phyloP scores from a whole-genome alignment of 352 stramenopile species.

The Phytopythium oedochilum region DNA sequence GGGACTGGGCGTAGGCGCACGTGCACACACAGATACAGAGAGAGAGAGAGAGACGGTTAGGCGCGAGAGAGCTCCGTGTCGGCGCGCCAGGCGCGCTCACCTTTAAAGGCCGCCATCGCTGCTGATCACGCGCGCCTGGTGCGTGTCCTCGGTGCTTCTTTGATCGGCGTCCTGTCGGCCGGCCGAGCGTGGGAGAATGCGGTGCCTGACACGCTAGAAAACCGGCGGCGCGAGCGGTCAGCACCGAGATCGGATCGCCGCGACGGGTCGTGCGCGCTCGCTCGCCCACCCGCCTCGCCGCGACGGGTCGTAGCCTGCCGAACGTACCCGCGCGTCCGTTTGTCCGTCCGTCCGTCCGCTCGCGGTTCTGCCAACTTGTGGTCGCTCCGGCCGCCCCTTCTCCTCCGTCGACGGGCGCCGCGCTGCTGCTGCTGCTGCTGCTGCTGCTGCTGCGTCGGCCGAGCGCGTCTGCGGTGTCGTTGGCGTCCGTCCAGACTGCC shows the following conservation, averaged over 20 bases:
- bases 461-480: too few species aligned
- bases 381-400: neutral
- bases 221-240: neutral
- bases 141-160: too few species aligned
- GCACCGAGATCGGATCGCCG: neutral
- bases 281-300: too few species aligned
- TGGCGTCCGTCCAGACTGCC: too few species aligned
- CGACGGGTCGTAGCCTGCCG: neutral
- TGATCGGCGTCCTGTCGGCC: too few species aligned
- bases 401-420: neutral
- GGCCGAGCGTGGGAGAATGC: too few species aligned
- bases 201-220: too few species aligned
- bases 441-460: neutral
- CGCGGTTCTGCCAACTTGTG: neutral
- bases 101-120: slow-evolving; percentile 71
- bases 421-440: neutral
- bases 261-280: neutral
- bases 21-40: too few species aligned
- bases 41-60: too few species aligned
- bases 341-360: neutral
- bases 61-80: neutral
- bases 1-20: slow-evolving; percentile 33
- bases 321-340: neutral
- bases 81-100: slow-evolving; percentile 9
- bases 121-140: neutral